Evolutionary conservation across 495 filamentous ascomycete species (phyloP).

Genomic region (Gamarada debralockiae): DNA sequence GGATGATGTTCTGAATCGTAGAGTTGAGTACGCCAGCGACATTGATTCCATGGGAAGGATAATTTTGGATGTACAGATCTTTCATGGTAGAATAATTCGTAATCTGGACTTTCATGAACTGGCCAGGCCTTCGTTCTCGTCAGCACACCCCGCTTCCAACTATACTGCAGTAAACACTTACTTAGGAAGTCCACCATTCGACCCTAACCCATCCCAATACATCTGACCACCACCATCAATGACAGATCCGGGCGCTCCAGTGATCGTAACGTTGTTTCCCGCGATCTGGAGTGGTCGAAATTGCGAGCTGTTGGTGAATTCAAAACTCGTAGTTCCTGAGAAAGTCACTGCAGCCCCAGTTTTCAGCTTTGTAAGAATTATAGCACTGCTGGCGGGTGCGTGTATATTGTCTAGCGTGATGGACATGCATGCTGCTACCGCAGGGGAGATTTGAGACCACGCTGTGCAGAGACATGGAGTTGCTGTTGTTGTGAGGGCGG

Average conservation of each 20-base stretch:
- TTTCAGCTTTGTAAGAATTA: constrained; percentile 14
- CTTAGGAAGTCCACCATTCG: constrained; percentile 43
- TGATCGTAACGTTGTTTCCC: constrained; percentile 41
- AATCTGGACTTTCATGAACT: constrained; percentile 33
- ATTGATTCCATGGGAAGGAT: constrained; percentile 56
- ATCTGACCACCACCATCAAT: constrained; percentile 40
- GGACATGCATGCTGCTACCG: constrained; percentile 8
- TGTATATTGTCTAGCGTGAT: constrained; percentile 10
- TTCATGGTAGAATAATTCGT: constrained; percentile 25
- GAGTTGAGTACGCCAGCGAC: constrained; percentile 44
- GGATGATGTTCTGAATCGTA: constrained; percentile 44
- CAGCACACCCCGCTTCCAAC: constrained; percentile 30
- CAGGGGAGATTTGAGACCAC: constrained; percentile 16
- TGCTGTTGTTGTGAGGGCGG: constrained; percentile 3
- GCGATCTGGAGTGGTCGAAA: constrained; percentile 25
- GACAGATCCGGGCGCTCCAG: constrained; percentile 36
- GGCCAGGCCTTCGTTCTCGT: constrained; percentile 39
- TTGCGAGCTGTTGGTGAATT: constrained; percentile 5
- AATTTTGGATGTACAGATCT: constrained; percentile 43
- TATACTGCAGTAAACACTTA: constrained; percentile 37
- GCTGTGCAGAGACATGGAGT: constrained; percentile 16
- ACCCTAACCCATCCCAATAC: constrained; percentile 50
- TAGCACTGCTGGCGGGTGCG: constrained; percentile 5
- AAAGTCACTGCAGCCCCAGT: constrained; percentile 12
- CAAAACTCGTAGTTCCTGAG: constrained; percentile 12